These are phyloP conservation scores for Takashimella tepidaria DNA, from an alignment of 1,284 basidiomycete species.

Conservation along the genomic window DNA sequence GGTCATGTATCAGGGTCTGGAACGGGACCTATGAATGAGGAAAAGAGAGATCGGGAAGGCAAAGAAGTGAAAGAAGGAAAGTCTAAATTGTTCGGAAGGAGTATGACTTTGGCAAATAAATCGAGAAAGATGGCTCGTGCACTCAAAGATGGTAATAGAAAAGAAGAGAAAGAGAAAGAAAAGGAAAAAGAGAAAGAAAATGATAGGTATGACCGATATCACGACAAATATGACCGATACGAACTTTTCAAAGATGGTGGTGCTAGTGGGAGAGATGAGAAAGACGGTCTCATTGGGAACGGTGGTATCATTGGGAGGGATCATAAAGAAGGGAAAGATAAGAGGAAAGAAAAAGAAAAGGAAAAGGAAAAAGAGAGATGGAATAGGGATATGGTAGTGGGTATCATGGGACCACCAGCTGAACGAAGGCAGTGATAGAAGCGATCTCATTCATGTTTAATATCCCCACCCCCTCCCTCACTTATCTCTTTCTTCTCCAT, in stretches of 20 bases:
- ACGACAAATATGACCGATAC: background rate
- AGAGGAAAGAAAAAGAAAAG: slow-evolving; percentile 17
- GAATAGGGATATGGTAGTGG: slow-evolving; percentile 41
- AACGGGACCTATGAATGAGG: background rate
- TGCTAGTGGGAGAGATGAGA: background rate
- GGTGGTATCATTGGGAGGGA: slow-evolving; percentile 16
- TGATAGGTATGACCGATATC: background rate
- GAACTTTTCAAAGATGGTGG: background rate
- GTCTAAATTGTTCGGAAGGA: slow-evolving; percentile 28
- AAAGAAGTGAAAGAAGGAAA: slow-evolving; percentile 2
- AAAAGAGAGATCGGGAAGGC: background rate
- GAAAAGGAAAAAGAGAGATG: slow-evolving; percentile 22
- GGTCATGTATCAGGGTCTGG: background rate
- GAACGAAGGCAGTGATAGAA: slow-evolving; percentile 20
- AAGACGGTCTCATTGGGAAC: too few relatives aligned
- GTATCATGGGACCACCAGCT: slow-evolving; percentile 41
- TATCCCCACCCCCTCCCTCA: too few relatives aligned
- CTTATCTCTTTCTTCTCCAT: too few relatives aligned
- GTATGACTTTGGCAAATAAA: slow-evolving; percentile 11
- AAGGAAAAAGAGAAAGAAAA: slow-evolving; percentile 16
- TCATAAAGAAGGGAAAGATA: slow-evolving; percentile 1
- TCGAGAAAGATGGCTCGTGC: background rate
- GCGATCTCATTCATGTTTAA: too few relatives aligned
- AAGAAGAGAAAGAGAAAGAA: slow-evolving; percentile 14
- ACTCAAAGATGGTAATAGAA: background rate